Evolutionary conservation across 495 filamentous ascomycete genomes (phyloP).

Genomic region (Aspergillus affinis): DNA sequence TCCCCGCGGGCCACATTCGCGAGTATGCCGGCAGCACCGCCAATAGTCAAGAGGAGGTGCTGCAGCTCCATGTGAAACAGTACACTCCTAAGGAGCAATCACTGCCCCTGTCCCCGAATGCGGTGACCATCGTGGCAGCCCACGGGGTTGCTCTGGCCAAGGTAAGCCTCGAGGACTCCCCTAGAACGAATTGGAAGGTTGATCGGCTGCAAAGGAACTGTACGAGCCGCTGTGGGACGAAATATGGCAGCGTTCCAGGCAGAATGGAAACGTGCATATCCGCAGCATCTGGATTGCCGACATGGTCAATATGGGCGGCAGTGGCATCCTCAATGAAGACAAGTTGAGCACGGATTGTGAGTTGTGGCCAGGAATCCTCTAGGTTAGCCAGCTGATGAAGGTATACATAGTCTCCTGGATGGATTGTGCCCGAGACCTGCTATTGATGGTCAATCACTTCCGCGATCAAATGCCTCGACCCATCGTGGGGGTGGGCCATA

Average conservation of each 20-base stretch:
- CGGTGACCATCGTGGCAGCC: constrained; percentile 8
- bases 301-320: constrained; percentile 6
- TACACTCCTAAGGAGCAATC: constrained; percentile 5
- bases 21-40: constrained; percentile 11
- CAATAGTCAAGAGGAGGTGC: constrained; percentile 5
- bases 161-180: neutral
- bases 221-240: constrained; percentile 16
- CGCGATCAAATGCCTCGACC: constrained; percentile 12
- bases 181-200: neutral
- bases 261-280: neutral
- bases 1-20: constrained; percentile 6
- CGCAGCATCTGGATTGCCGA: constrained; percentile 15
- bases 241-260: neutral
- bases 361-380: neutral
- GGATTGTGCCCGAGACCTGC: constrained; percentile 11
- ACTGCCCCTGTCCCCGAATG: neutral
- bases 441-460: constrained; percentile 10
- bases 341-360: constrained; percentile 11
- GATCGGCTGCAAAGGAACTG: neutral
- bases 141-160: constrained; percentile 9
- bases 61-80: constrained; percentile 13
- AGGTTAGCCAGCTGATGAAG: neutral
- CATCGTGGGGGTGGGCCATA: constrained; percentile 12
- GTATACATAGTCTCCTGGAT: constrained; percentile 5
- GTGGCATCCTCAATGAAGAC: constrained; percentile 8